Evolutionary conservation across 306 rosid species (phyloP).

Genomic region (Castanopsis chinensis): DNA sequence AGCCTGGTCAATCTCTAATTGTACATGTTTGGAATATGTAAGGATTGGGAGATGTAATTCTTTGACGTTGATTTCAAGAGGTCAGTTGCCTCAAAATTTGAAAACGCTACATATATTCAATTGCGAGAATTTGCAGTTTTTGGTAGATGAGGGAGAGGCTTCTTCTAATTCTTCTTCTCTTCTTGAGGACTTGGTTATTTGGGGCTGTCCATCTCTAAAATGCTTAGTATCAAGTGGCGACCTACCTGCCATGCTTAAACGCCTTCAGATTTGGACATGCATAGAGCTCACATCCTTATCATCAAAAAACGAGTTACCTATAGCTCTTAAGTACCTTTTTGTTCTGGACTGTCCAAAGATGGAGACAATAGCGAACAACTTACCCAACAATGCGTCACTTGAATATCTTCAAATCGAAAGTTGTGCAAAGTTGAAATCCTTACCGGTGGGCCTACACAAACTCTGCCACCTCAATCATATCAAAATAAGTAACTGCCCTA

Average conservation of each 20-base stretch:
- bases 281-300: background rate
- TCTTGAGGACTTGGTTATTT: accelerated
- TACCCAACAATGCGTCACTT: background rate
- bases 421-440: slow-evolving; percentile 12
- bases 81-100: slow-evolving; percentile 7
- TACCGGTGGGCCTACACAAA: slow-evolving; percentile 16
- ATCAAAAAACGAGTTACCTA: slow-evolving; percentile 7
- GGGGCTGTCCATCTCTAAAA: background rate
- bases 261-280: no score
- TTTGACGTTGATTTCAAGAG: background rate
- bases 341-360: background rate
- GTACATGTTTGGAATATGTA: background rate
- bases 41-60: background rate
- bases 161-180: background rate
- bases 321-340: background rate
- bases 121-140: background rate
- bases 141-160: background rate
- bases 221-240: no score
- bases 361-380: slow-evolving; percentile 5
- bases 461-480: background rate
- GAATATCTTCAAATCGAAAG: background rate
- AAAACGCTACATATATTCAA: accelerated
- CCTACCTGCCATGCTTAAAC: no score
- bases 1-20: background rate
- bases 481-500: background rate